These are phyloP conservation scores for Datura wrightii DNA, from an alignment of 257 asterid genomes.

Conservation along the genomic window DNA sequence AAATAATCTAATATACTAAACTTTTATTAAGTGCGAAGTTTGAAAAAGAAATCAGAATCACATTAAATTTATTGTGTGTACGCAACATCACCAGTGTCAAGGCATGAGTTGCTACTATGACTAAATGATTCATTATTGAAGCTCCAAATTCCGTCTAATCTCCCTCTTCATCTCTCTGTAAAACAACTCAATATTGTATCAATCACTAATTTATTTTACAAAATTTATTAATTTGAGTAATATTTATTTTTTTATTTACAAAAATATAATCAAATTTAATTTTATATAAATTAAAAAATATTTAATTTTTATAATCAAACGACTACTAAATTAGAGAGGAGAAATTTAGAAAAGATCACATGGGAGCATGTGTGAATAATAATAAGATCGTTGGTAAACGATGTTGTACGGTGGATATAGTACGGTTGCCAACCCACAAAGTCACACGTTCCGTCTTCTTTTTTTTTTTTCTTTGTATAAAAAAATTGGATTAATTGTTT, in stretches of 20 bases:
- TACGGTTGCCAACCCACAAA: slow-evolving; percentile 38
- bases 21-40: background rate
- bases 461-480: background rate
- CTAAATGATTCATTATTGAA: background rate
- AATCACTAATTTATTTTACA: background rate
- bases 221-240: background rate
- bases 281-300: no score
- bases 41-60: background rate
- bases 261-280: no score
- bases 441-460: slow-evolving; percentile 23
- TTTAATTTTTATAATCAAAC: no score
- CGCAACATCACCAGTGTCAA: background rate
- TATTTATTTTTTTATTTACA: no score
- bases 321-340: background rate
- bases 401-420: slow-evolving; percentile 37
- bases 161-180: background rate
- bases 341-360: background rate
- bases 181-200: background rate
- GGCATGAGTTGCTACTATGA: background rate
- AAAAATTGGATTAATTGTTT: background rate
- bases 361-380: slow-evolving; percentile 27
- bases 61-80: background rate
- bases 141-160: background rate
- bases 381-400: slow-evolving; percentile 24
- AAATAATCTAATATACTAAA: background rate